Percentiles rank a stretch among this genome's conserved stretches.
These are phyloP conservation scores for Metschnikowia koreensis DNA, from an alignment of 805 yeast genomes.

Conservation along the genomic window DNA sequence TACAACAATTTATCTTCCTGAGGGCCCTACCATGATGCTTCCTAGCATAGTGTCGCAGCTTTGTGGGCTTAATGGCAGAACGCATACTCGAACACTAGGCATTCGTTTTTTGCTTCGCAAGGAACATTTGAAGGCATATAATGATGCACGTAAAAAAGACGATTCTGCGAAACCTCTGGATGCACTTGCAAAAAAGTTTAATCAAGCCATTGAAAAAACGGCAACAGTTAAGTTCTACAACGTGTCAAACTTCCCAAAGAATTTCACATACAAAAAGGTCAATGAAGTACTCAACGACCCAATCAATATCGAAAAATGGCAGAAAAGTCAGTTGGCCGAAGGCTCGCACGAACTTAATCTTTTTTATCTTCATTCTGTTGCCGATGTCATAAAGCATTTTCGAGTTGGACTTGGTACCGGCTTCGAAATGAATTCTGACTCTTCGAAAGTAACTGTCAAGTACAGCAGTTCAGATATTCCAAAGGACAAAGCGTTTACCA, in stretches of 20 bases:
- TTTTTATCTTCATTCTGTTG: conserved; percentile 26
- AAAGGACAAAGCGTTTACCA: not conserved
- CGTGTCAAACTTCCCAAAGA: conserved; percentile 31
- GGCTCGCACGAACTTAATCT: conserved; percentile 25
- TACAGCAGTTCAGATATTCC: conserved; percentile 1
- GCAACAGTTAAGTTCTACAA: conserved; percentile 24
- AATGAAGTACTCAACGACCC: conserved; percentile 45
- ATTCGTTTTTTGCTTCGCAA: conserved; percentile 30
- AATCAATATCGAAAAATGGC: conserved; percentile 12
- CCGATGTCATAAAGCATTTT: conserved; percentile 25
- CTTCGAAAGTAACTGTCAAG: conserved; percentile 18
- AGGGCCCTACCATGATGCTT: conserved; percentile 63
- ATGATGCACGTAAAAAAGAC: conserved; percentile 3
- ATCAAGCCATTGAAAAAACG: conserved; percentile 15
- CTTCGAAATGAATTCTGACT: conserved; percentile 18
- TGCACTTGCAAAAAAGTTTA: conserved; percentile 14
- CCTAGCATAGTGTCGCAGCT: conserved; percentile 53
- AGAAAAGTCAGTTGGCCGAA: conserved; percentile 9
- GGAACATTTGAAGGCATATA: conserved; percentile 19
- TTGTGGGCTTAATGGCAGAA: conserved; percentile 49
- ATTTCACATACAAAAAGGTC: conserved; percentile 62
- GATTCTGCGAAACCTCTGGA: conserved; percentile 3
- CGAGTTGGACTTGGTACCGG: conserved; percentile 25
- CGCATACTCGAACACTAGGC: conserved; percentile 43
- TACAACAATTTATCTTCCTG: conserved; percentile 73